phyloP scores from a whole-genome alignment of 2,329 filamentous ascomycete species.

The Dactylellina leptospora region DNA sequence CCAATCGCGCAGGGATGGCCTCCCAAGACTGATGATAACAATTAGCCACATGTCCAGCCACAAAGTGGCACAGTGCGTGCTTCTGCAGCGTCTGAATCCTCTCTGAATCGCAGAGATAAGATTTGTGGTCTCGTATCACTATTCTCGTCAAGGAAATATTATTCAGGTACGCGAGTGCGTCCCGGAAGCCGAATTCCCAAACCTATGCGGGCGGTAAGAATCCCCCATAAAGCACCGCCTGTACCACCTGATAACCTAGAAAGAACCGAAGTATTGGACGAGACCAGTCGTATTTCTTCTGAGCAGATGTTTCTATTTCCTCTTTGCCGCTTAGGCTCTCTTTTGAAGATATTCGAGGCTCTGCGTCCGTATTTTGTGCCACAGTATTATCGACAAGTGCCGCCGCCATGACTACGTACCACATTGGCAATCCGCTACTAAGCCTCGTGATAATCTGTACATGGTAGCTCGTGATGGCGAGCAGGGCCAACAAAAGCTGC shows the following conservation, averaged over 20 bases:
- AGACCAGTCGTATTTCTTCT: constrained; percentile 53
- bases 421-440: constrained; percentile 85
- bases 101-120: no score
- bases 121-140: constrained; percentile 14
- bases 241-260: constrained; percentile 82
- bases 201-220: constrained; percentile 86
- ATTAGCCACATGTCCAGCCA: constrained; percentile 36
- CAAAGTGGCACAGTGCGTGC: constrained; percentile 22
- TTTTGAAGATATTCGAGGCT: constrained; percentile 22
- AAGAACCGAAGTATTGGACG: constrained; percentile 70
- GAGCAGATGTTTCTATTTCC: neutral
- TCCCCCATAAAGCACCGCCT: constrained; percentile 83
- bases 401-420: constrained; percentile 75
- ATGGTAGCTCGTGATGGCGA: constrained; percentile 83
- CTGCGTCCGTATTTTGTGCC: neutral
- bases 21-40: neutral
- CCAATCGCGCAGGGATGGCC: neutral
- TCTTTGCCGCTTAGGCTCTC: constrained; percentile 52
- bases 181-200: constrained; percentile 21
- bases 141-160: constrained; percentile 6
- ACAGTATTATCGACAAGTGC: constrained; percentile 29
- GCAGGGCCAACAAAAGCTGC: constrained; percentile 75
- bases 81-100: no score
- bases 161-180: neutral
- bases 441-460: constrained; percentile 93